A percentile compares a stretch with the other conserved stretches of the same genome.
Evolutionary conservation across 2,329 filamentous ascomycete genomes (phyloP).

Genomic region (Aspergillus melleus): DNA sequence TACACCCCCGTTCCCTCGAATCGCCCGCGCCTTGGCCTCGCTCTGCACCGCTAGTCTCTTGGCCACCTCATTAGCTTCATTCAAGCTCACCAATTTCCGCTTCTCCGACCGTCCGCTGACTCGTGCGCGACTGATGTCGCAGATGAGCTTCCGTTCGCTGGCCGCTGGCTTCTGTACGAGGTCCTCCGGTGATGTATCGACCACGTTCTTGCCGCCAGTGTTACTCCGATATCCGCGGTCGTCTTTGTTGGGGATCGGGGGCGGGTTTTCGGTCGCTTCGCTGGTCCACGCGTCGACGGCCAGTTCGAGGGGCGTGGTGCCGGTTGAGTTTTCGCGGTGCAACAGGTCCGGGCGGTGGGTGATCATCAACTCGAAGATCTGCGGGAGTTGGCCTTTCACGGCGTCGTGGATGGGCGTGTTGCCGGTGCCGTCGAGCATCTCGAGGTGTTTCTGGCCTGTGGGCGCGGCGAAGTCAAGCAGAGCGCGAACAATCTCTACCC

Average conservation of each 20-base stretch:
- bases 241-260: slow-evolving; percentile 1
- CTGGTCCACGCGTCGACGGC: slow-evolving; percentile 30
- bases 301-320: slow-evolving; percentile 67
- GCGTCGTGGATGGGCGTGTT: slow-evolving; percentile 45
- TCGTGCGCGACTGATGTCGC: slow-evolving; percentile 38
- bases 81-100: slow-evolving; percentile 56
- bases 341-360: slow-evolving; percentile 60
- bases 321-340: slow-evolving; percentile 72
- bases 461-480: slow-evolving; percentile 52
- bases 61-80: slow-evolving; percentile 63
- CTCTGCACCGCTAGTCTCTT: slow-evolving; percentile 44
- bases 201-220: not conserved
- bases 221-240: not conserved
- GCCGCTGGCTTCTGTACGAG: slow-evolving; percentile 12
- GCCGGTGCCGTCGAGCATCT: slow-evolving; percentile 44
- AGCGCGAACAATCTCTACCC: slow-evolving; percentile 2
- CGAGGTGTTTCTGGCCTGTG: slow-evolving; percentile 45
- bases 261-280: slow-evolving; percentile 19
- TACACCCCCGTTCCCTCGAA: not conserved
- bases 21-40: not conserved
- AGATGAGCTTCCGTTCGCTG: slow-evolving; percentile 26
- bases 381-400: slow-evolving; percentile 49
- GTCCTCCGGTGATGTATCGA: slow-evolving; percentile 1
- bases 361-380: slow-evolving; percentile 56
- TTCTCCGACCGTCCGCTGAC: slow-evolving; percentile 34